phyloP scores from a whole-genome alignment of 2,329 filamentous ascomycete genomes.

The Diplodia seriata region DNA sequence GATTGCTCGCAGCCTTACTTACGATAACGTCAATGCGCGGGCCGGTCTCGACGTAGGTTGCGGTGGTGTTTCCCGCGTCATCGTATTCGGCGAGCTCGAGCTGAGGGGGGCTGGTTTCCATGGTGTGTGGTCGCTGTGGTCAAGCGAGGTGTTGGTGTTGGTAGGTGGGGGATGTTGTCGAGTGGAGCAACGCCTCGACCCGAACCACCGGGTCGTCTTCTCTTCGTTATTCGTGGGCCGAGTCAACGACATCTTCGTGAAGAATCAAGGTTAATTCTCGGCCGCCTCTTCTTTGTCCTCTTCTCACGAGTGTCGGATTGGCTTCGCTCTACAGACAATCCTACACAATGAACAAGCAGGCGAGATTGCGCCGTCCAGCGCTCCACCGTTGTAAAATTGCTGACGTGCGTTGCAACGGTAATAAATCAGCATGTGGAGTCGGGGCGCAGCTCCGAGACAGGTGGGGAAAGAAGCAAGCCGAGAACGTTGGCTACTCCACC shows the following conservation, averaged over 20 bases:
- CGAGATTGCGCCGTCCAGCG: not conserved
- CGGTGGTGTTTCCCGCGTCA: slow-evolving; percentile 57
- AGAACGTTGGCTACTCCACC: not conserved
- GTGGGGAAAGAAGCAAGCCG: not conserved
- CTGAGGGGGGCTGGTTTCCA: slow-evolving; percentile 14
- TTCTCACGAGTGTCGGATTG: not conserved
- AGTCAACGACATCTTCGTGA: not conserved
- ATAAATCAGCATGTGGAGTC: not conserved
- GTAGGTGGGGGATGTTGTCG: slow-evolving; percentile 16
- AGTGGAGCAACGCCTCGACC: slow-evolving; percentile 13
- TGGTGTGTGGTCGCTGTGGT: slow-evolving; percentile 4
- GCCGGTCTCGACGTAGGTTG: slow-evolving; percentile 57
- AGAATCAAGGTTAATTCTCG: slow-evolving; percentile 1
- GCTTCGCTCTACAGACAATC: not conserved
- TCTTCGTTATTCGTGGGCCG: not conserved
- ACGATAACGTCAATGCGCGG: slow-evolving; percentile 58
- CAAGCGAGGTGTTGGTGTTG: slow-evolving; percentile 14
- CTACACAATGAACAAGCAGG: not conserved
- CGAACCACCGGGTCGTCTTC: slow-evolving; percentile 4
- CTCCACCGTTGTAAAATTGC: not conserved
- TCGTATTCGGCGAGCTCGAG: slow-evolving; percentile 52
- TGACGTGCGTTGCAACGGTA: not conserved
- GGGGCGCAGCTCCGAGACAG: not conserved
- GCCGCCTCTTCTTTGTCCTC: not conserved
- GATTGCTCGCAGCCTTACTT: slow-evolving; percentile 34